Conservation (phyloP, 2,329 filamentous ascomycete genomes). For the Aspergillus alliaceus region DNA sequence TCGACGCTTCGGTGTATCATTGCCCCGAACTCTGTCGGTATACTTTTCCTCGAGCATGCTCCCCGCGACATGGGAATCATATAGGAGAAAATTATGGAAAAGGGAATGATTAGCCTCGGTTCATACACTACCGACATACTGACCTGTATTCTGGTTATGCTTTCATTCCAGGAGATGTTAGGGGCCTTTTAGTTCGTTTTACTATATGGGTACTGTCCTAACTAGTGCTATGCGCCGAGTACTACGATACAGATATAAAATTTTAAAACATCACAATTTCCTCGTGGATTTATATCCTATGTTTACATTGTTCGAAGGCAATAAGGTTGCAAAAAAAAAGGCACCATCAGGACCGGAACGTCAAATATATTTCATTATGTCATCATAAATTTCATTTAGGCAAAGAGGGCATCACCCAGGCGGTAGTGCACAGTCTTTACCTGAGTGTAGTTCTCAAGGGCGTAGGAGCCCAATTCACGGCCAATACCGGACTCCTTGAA, state of each 20-base stretch:
- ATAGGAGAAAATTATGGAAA: background rate
- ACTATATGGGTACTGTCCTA: no score
- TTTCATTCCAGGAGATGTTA: background rate
- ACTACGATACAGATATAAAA: no score
- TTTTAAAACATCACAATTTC: no score
- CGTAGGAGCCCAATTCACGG: conserved; percentile 50
- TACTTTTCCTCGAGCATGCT: background rate
- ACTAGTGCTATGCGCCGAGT: no score
- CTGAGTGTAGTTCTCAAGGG: conserved; percentile 51
- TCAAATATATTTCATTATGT: no score
- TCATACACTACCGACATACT: background rate
- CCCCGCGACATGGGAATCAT: background rate
- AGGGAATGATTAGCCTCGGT: background rate
- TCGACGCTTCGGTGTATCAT: background rate
- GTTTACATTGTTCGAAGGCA: no score
- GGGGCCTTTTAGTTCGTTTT: no score
- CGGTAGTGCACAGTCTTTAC: conserved; percentile 47
- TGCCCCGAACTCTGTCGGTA: background rate
- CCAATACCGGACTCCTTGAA: conserved; percentile 47
- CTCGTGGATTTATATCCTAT: no score
- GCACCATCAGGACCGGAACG: no score
- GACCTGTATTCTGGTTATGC: background rate
- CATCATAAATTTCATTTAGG: conserved; percentile 28
- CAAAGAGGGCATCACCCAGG: conserved; percentile 47
- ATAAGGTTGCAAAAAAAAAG: no score